Conservation (phyloP, 2,329 filamentous ascomycete genomes). For the Albophoma yamanashiensis region DNA sequence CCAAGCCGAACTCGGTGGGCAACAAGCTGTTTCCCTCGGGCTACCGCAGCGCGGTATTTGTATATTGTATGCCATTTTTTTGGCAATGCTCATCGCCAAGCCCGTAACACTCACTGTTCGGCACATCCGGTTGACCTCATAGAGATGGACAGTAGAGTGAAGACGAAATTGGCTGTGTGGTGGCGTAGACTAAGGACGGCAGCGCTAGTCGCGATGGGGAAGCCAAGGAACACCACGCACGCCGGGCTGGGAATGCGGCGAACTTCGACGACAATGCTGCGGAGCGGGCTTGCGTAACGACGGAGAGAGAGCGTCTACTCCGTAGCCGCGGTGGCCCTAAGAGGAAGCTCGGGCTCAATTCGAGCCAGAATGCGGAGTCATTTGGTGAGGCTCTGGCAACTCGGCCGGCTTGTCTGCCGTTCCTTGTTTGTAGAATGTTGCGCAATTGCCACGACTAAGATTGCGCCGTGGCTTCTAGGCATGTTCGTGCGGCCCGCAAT, state of each 20-base stretch:
- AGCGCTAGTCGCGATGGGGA: not conserved
- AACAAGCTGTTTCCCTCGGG: not conserved
- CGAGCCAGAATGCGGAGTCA: not conserved
- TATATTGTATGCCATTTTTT: not conserved
- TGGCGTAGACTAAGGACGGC: not conserved
- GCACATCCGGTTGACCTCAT: not conserved
- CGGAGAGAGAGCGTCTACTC: too few relatives aligned
- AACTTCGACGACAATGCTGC: not conserved
- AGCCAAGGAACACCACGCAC: not conserved
- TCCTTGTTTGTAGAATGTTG: too few relatives aligned
- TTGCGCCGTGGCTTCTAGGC: too few relatives aligned
- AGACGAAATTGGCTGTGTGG: not conserved
- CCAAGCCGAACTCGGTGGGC: not conserved
- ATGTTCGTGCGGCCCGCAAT: too few relatives aligned
- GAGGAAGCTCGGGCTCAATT: not conserved
- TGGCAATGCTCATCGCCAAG: not conserved
- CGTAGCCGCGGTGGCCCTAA: not conserved
- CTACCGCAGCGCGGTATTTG: not conserved
- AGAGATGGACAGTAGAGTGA: too few relatives aligned
- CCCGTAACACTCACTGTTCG: not conserved
- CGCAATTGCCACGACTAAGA: not conserved
- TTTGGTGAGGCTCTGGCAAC: not conserved
- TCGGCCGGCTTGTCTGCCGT: too few relatives aligned
- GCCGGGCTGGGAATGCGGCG: not conserved
- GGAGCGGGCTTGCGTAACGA: not conserved